Conservation (phyloP, 441 rosid species). For the Populus hybrid region DNA sequence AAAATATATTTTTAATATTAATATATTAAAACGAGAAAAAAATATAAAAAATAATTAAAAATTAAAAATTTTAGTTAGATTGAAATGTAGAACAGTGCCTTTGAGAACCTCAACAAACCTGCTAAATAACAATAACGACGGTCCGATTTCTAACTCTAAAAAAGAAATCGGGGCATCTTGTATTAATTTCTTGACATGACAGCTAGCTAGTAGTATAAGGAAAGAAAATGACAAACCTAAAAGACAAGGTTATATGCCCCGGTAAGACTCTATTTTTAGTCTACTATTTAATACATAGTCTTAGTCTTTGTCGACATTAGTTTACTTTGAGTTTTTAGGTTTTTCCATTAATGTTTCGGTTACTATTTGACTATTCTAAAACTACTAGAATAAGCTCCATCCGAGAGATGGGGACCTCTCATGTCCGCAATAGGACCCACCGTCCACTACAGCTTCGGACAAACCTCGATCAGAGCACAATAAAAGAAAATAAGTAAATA, state of each 20-base stretch:
- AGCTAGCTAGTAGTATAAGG: slow-evolving; percentile 6
- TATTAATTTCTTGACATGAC: background rate
- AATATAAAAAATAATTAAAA: too few relatives aligned
- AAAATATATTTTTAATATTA: too few relatives aligned
- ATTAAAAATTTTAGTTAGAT: too few relatives aligned
- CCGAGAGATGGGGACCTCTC: background rate
- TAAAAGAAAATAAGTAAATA: too few relatives aligned
- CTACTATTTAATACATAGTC: too few relatives aligned
- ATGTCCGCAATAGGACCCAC: too few relatives aligned
- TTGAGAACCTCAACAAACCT: background rate
- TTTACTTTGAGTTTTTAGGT: background rate
- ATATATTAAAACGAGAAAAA: too few relatives aligned
- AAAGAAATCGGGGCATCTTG: background rate
- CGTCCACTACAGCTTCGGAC: too few relatives aligned
- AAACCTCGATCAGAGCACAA: too few relatives aligned
- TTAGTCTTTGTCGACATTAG: too few relatives aligned
- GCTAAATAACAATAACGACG: background rate
- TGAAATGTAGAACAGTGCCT: too few relatives aligned
- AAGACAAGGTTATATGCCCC: background rate
- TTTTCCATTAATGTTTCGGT: background rate
- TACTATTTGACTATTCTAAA: background rate
- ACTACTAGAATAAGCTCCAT: background rate
- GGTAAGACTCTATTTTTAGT: too few relatives aligned
- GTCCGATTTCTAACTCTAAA: background rate
- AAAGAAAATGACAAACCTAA: slow-evolving; percentile 17